Evolutionary conservation across 1,284 basidiomycete genomes (phyloP), one percentile per base, ranked within the genome.

Genomic region (Tetrapyrgos nigripes): DNA sequence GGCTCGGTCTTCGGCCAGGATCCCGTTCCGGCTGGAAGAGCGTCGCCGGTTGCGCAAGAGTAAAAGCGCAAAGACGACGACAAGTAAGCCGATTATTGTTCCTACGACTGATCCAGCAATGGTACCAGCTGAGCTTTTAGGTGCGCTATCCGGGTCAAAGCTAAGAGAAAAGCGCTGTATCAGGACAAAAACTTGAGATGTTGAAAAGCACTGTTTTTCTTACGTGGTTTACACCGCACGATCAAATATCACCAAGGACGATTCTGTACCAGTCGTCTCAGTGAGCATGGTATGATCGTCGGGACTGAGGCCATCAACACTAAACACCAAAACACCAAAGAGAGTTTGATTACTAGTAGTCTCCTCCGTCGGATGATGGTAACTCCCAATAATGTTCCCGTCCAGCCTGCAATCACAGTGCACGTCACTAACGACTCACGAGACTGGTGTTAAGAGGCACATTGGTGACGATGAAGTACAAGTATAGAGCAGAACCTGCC

Each of bases 401-500:
- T 65, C 64, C 3, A 65, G 50, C 45, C 61, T 58, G 35, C 63
- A 65, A n/a, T 52, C 27, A 35, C 57, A 60, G 21, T 19, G 35
- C 2, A 63, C 58, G 24, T 28, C 26, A 24, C 54, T 60, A 17
- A 57, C 59, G 2, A 24, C 54, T 60, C 13, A 57, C 59, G 2
- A 58, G 55, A 2, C 49, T 53, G 9, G 59, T 55, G 35, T 31
- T 46, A 3, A 53, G 27, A 1, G 51, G 17, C 24, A 57, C 61
- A 47, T 65, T 65, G 1, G 64, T 58, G 4, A 65, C 2, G 26
- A 65, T 53, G 26, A 65, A 63, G 56, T 53, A 65, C 0, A 65
- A 53, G 33, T 63, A 65, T 21, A 65, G 58, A 0, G 62, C 60
- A 4, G 53, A 61, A 10, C 64, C 63, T 62, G 49, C 8, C 28